Evolutionary conservation across 192 early-diverging fungal species (phyloP).

Genomic region (Backusella australiensis): DNA sequence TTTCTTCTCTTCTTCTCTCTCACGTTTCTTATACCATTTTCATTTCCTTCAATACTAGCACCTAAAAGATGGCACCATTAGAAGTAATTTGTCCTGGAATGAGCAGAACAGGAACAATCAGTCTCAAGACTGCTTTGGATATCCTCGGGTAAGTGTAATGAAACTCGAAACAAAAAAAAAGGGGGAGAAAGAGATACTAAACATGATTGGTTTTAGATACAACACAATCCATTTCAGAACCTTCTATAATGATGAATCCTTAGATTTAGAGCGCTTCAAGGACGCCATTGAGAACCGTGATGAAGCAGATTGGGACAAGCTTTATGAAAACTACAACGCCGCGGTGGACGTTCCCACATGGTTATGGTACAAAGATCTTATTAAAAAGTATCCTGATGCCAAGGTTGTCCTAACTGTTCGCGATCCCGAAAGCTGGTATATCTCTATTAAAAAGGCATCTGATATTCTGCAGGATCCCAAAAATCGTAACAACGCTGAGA

Average conservation of each 20-base stretch:
- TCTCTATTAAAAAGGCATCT: background rate
- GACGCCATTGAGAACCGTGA: background rate
- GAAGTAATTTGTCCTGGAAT: background rate
- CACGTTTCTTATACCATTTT: background rate
- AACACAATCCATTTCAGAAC: background rate
- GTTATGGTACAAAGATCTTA: constrained; percentile 23
- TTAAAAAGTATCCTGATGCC: constrained; percentile 27
- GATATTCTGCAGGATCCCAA: background rate
- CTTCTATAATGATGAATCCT: background rate
- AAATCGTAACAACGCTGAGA: background rate
- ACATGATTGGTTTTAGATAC: background rate
- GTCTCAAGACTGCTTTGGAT: background rate
- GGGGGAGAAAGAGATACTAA: background rate
- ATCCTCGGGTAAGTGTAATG: background rate
- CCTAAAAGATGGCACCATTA: background rate
- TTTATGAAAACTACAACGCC: constrained; percentile 4
- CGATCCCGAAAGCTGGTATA: constrained; percentile 24
- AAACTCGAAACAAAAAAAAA: background rate
- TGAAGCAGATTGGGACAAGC: constrained; percentile 6
- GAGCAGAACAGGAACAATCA: background rate
- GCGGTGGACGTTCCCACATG: constrained; percentile 16
- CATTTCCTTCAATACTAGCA: background rate
- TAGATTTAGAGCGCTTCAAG: background rate
- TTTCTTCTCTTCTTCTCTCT: background rate
- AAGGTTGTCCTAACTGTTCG: constrained; percentile 28